Percentiles rank a stretch among this genome's conserved stretches.
Evolutionary conservation across 805 yeast genomes (phyloP).

Genomic region (Cyberlindnera euphorbiae): DNA sequence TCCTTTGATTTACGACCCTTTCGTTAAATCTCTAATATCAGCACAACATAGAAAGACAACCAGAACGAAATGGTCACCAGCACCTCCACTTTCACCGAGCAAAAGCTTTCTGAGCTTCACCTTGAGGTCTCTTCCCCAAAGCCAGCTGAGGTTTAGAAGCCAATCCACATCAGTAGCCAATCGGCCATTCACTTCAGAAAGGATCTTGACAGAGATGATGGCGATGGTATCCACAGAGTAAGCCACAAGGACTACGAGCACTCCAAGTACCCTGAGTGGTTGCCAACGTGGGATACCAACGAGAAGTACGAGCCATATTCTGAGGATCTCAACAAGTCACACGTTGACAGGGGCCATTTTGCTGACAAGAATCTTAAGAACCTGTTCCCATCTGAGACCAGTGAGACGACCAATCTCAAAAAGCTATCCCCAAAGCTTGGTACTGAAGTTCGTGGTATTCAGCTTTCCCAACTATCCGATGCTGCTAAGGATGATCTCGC

Average conservation of each 20-base stretch:
- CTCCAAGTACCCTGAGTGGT: slow-evolving; percentile 46
- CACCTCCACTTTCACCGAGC: not conserved
- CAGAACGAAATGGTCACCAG: not conserved
- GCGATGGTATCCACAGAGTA: slow-evolving; percentile 40
- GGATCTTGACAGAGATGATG: slow-evolving; percentile 44
- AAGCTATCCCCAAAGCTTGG: slow-evolving; percentile 69
- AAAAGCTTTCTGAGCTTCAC: not conserved
- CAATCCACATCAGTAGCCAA: too few species aligned
- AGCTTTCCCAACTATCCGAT: slow-evolving; percentile 48
- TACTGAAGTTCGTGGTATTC: slow-evolving; percentile 54
- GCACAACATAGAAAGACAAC: not conserved
- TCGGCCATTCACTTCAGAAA: slow-evolving; percentile 43
- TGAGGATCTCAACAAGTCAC: slow-evolving; percentile 45
- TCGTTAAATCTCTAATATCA: too few species aligned
- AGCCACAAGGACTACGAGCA: slow-evolving; percentile 35
- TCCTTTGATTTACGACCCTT: too few species aligned
- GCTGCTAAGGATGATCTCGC: slow-evolving; percentile 68
- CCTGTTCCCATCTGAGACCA: slow-evolving; percentile 44
- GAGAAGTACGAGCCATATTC: slow-evolving; percentile 45
- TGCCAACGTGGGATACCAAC: slow-evolving; percentile 66
- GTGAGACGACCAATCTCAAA: slow-evolving; percentile 24
- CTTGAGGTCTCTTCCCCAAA: not conserved
- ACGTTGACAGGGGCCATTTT: slow-evolving; percentile 54
- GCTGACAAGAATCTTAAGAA: slow-evolving; percentile 57
- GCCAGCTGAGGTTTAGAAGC: not conserved